Evolutionary conservation across 352 stramenopile genomes (phyloP), one percentile per base, ranked within the genome.

Genomic region (Phytopythium oedochilum): DNA sequence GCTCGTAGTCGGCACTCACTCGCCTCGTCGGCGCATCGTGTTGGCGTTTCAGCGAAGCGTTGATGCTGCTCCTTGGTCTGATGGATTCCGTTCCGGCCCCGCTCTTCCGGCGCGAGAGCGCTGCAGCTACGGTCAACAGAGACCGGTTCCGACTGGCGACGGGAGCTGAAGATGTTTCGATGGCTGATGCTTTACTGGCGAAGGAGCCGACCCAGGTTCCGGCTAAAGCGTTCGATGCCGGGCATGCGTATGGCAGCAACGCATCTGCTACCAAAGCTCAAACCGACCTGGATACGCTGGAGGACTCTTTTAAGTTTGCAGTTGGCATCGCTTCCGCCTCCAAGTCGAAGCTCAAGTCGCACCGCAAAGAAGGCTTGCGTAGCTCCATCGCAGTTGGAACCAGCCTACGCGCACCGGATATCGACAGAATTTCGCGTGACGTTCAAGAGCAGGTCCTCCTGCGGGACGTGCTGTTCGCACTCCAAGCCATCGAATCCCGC

Each of bases 401-500:
- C 38, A 17, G 49, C 12, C 2, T 36, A 14, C 34, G 49, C 12
- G 35, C 35, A 1, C 22, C 15, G 2, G 49, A 55, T 8, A 22
- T 35, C 17, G 25, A 35, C 3, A 34, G 36, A 11, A 44, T 28
- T 12, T 45, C 49, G 14, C 49, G 49, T 4, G 78, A 92, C 17
- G 74, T 94, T 1, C 79, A 85, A 1, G 92, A 98, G 55, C 72
- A 88, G 57, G 81, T 96, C 23, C 69, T 98, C n/a, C 63, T 98
- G 18, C 78, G 89, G 17, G 92, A 97, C 49, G 83, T 98, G 4
- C 59, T 98, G 46, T 97, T 94, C 55, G 88, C 88, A 6, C 77
- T 97, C 44, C 91, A 97, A 70, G 92, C 88, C 26, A 97, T 98
- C 51, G 92, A 98, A 45, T 96, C 90, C 15, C 81, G 83, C 23